Evolutionary conservation across 257 asterid genomes (phyloP).

Genomic region (Catharanthus roseus): DNA sequence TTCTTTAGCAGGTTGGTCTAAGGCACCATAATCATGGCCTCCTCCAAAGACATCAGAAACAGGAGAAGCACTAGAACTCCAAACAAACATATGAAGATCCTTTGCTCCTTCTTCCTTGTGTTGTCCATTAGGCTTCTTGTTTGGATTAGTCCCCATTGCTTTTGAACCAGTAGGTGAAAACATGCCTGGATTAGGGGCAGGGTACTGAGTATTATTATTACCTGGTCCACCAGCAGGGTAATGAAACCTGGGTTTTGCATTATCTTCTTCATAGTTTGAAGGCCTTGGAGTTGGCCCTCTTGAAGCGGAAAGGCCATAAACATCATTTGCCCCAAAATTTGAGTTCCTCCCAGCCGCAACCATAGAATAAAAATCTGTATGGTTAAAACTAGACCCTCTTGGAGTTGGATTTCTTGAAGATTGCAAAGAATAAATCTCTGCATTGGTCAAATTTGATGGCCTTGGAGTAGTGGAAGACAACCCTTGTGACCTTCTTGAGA

Average conservation of each 20-base stretch:
- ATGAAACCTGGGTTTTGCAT: conserved; percentile 41
- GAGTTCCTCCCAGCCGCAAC: conserved; percentile 65
- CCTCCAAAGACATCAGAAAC: conserved; percentile 89
- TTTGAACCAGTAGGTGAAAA: conserved; percentile 51
- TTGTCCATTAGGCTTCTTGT: conserved; percentile 48
- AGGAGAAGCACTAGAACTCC: conserved; percentile 93
- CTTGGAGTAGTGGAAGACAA: conserved; percentile 62
- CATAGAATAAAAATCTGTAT: conserved; percentile 75
- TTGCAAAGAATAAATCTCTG: conserved; percentile 82
- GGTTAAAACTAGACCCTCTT: conserved; percentile 81
- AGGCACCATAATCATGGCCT: conserved; percentile 52
- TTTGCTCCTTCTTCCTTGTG: conserved; percentile 47
- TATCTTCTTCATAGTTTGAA: conserved; percentile 79
- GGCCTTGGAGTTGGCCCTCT: conserved; percentile 71
- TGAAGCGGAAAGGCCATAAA: conserved; percentile 42
- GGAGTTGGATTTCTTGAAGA: conserved; percentile 86
- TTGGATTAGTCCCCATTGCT: conserved; percentile 24
- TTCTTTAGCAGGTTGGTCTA: conserved; percentile 59
- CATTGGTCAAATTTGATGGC: conserved; percentile 72
- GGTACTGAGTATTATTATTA: conserved; percentile 30
- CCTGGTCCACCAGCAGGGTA: conserved; percentile 34
- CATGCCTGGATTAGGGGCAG: conserved; percentile 82
- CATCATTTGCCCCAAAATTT: conserved; percentile 67
- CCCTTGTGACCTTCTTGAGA: conserved; percentile 60
- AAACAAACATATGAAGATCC: conserved; percentile 88